Conservation (phyloP, 148 eudicot species). For the Amaranthus palmeri region DNA sequence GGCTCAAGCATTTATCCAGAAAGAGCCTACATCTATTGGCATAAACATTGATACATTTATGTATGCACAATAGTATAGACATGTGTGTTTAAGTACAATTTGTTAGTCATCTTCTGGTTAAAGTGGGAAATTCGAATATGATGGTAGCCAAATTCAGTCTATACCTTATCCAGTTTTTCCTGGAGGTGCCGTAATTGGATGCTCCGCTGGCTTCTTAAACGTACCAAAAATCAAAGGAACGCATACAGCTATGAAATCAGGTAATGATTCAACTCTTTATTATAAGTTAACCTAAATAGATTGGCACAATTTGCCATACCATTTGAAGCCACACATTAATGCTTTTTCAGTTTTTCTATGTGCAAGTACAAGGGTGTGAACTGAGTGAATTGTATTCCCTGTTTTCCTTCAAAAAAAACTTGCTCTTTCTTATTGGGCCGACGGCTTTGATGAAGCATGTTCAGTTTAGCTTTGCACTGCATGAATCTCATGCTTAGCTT, state of each 20-base stretch:
- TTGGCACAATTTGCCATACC: not conserved
- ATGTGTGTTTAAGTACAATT: not conserved
- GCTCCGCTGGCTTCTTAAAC: conserved; percentile 97
- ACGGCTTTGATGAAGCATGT: not conserved
- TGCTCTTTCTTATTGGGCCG: not conserved
- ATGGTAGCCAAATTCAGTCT: conserved; percentile 83
- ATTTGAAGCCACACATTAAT: conserved; percentile 2
- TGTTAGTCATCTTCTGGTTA: not conserved
- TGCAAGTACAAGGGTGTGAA: not conserved
- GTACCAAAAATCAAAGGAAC: conserved; percentile 97
- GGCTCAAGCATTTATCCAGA: no score
- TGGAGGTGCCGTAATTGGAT: conserved; percentile 94
- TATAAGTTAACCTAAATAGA: not conserved
- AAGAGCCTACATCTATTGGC: no score
- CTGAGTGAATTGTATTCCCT: not conserved
- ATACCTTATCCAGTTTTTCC: conserved; percentile 99
- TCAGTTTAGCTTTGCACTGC: not conserved
- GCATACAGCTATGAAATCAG: conserved; percentile 99
- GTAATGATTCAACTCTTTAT: conserved; percentile 28
- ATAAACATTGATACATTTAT: not conserved
- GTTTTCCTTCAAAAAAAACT: not conserved
- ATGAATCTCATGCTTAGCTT: not conserved
- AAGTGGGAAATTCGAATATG: conserved; percentile 30
- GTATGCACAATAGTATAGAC: not conserved
- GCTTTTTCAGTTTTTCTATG: not conserved